These are phyloP conservation scores for Pilobolus umbonatus DNA, from an alignment of 192 early-diverging fungal species.

Conservation along the genomic window DNA sequence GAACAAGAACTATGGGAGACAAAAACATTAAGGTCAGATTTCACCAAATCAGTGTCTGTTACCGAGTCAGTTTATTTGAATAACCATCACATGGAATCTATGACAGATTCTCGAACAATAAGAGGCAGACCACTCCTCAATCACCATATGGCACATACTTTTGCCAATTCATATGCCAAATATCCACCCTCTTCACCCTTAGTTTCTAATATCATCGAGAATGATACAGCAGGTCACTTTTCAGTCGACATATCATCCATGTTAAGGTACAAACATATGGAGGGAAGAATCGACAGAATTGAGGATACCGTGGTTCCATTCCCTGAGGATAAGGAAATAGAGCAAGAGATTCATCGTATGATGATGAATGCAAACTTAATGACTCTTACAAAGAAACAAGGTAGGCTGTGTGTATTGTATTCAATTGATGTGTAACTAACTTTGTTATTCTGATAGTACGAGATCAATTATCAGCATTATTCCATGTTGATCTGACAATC, in stretches of 20 bases:
- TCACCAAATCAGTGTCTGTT: constrained; percentile 32
- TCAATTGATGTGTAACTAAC: background rate
- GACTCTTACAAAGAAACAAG: constrained; percentile 68
- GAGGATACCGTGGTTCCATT: background rate
- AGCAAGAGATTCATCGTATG: constrained; percentile 63
- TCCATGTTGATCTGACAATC: constrained; percentile 57
- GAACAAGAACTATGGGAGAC: constrained; percentile 55
- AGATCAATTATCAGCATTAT: constrained; percentile 54
- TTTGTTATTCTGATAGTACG: constrained; percentile 44
- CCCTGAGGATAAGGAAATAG: constrained; percentile 38
- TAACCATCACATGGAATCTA: too few species aligned
- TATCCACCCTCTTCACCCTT: background rate
- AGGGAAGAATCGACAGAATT: background rate
- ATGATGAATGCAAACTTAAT: constrained; percentile 56
- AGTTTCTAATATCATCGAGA: constrained; percentile 7
- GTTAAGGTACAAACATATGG: background rate
- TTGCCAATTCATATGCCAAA: background rate
- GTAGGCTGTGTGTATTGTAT: constrained; percentile 7
- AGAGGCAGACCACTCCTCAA: background rate
- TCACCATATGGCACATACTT: background rate
- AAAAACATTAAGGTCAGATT: constrained; percentile 18
- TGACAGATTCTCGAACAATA: constrained; percentile 7
- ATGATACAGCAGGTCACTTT: constrained; percentile 12
- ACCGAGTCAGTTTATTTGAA: too few species aligned
- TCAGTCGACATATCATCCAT: constrained; percentile 17